Conservation (phyloP, 441 rosid species). For the Adansonia madagascariensis region DNA sequence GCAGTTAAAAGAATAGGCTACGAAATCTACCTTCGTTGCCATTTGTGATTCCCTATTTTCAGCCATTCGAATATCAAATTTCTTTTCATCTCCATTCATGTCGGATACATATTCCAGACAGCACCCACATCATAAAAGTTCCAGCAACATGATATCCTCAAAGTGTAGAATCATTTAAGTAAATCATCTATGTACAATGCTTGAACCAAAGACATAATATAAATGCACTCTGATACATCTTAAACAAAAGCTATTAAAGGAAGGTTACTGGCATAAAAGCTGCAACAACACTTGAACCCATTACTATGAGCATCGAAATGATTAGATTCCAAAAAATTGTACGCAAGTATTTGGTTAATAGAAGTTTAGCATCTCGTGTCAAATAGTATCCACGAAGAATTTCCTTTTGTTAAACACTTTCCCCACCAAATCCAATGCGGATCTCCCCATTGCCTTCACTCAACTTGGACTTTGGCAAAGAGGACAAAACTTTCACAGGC, state of each 20-base stretch:
- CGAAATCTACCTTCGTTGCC: no score
- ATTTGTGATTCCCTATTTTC: no score
- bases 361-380: neutral
- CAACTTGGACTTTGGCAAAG: slow-evolving; percentile 22
- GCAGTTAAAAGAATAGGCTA: no score
- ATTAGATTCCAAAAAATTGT: neutral
- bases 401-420: neutral
- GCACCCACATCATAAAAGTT: no score
- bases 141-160: neutral
- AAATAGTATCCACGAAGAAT: neutral
- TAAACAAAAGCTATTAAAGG: neutral
- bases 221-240: neutral
- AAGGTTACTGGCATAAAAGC: no score
- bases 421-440: neutral
- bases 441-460: slow-evolving; percentile 12
- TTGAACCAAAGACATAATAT: neutral
- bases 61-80: no score
- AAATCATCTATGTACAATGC: neutral
- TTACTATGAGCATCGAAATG: neutral
- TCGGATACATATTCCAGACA: no score
- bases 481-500: slow-evolving; percentile 1
- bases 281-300: neutral
- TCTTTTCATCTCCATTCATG: no score
- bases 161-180: neutral
- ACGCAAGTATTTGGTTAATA: neutral